phyloP scores from a whole-genome alignment of 169 alveolate species.

The Plasmodium reichenowi region DNA sequence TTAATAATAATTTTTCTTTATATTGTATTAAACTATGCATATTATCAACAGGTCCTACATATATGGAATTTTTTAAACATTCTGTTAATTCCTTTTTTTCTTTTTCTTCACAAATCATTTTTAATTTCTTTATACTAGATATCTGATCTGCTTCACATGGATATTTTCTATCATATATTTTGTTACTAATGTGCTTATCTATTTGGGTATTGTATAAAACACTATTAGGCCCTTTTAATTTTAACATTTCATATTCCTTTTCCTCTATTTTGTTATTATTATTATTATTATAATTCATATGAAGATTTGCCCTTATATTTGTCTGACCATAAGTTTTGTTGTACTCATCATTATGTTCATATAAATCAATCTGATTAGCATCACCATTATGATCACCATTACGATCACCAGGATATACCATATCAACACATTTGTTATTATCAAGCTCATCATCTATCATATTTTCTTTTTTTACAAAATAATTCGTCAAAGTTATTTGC shows the following conservation, averaged over 20 bases:
- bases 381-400: neutral
- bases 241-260: conserved; percentile 41
- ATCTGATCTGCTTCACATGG: conserved; percentile 43
- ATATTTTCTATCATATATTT: conserved; percentile 18
- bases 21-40: conserved; percentile 83
- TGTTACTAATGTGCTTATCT: conserved; percentile 44
- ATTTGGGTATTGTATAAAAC: conserved; percentile 23
- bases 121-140: conserved; percentile 36
- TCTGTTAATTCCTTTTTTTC: conserved; percentile 78
- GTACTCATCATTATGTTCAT: neutral
- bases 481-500: conserved; percentile 53
- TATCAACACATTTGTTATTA: neutral
- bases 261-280: conserved; percentile 1
- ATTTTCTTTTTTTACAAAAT: conserved; percentile 44
- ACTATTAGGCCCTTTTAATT: conserved; percentile 38
- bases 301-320: too few relatives aligned
- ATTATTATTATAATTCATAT: neutral
- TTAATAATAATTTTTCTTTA: conserved; percentile 78
- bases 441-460: neutral
- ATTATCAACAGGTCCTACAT: conserved; percentile 85
- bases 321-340: too few relatives aligned
- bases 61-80: conserved; percentile 78
- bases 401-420: neutral
- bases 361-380: conserved; percentile 1
- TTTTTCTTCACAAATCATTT: conserved; percentile 66